Percentiles rank a stretch among this genome's conserved stretches.
These are phyloP conservation scores for Xylariales sp. DNA, from an alignment of 2,329 filamentous ascomycete genomes.

Conservation along the genomic window DNA sequence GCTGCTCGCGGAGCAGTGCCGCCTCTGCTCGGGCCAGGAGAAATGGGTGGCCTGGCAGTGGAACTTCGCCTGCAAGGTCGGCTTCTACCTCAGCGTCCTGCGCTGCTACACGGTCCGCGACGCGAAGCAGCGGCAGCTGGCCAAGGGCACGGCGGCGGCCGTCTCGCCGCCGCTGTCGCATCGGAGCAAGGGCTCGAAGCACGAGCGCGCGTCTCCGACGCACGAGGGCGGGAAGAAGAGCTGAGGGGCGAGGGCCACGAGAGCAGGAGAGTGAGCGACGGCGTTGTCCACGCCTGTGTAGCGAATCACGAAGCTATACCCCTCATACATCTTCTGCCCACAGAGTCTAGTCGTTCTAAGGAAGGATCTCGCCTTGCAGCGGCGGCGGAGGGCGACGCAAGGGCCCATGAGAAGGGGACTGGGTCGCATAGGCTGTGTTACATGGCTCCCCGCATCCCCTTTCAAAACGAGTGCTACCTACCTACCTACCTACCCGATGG, in stretches of 20 bases:
- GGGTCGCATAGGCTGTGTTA: too few species aligned
- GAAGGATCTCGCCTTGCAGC: neutral
- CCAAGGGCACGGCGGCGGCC: conserved; percentile 18
- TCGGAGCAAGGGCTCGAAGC: conserved; percentile 32
- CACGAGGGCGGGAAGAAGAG: neutral
- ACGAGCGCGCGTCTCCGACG: conserved; percentile 12
- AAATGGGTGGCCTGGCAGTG: conserved; percentile 42
- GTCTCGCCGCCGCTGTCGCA: neutral
- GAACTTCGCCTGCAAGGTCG: conserved; percentile 38
- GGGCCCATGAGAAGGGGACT: neutral
- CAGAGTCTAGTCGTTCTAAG: neutral
- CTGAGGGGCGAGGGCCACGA: neutral
- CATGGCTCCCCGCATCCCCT: neutral
- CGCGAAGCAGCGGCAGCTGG: conserved; percentile 41
- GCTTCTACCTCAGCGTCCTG: conserved; percentile 45
- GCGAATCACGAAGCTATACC: too few species aligned
- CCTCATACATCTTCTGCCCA: neutral
- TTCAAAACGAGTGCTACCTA: neutral
- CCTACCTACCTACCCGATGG: neutral
- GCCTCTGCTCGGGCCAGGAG: conserved; percentile 37
- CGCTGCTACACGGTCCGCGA: conserved; percentile 44
- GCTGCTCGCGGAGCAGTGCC: conserved; percentile 43
- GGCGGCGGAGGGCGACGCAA: neutral
- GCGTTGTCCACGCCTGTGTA: neutral
- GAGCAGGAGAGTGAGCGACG: neutral